phyloP scores from a whole-genome alignment of 805 yeast species.

The Sugiyamaella valdiviana region DNA sequence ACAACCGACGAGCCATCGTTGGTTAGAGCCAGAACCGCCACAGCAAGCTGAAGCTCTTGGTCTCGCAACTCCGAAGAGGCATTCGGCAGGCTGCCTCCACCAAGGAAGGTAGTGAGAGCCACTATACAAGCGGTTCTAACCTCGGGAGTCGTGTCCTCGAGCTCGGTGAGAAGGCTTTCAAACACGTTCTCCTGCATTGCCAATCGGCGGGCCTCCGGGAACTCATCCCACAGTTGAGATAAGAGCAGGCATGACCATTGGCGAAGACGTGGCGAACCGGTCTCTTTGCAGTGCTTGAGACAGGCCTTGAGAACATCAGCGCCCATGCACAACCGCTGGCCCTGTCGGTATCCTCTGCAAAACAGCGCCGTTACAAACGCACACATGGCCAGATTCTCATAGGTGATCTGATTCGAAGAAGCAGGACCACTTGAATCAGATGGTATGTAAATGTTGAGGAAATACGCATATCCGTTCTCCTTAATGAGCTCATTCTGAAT shows the following conservation, averaged over 20 bases:
- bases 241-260: constrained; percentile 87
- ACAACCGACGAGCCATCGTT: constrained; percentile 90
- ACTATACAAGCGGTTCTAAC: constrained; percentile 79
- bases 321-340: constrained; percentile 73
- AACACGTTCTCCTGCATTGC: constrained; percentile 60
- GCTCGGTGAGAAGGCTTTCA: constrained; percentile 35
- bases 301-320: constrained; percentile 59
- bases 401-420: constrained; percentile 43
- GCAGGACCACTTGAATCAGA: constrained; percentile 22
- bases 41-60: constrained; percentile 52
- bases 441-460: constrained; percentile 64
- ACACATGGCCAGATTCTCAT: constrained; percentile 92
- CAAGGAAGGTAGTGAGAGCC: constrained; percentile 64
- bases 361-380: constrained; percentile 84
- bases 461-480: constrained; percentile 85
- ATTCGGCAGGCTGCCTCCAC: constrained; percentile 27
- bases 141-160: constrained; percentile 91
- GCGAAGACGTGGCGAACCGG: constrained; percentile 78
- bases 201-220: constrained; percentile 68
- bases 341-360: constrained; percentile 70
- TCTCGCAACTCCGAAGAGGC: constrained; percentile 6
- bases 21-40: constrained; percentile 57
- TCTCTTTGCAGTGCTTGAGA: constrained; percentile 54
- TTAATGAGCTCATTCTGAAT: constrained; percentile 90
- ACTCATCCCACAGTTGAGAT: constrained; percentile 67